Base-by-base conservation (phyloP, 2,329 filamentous ascomycete species). In the Claviceps fusiformis region DNA sequence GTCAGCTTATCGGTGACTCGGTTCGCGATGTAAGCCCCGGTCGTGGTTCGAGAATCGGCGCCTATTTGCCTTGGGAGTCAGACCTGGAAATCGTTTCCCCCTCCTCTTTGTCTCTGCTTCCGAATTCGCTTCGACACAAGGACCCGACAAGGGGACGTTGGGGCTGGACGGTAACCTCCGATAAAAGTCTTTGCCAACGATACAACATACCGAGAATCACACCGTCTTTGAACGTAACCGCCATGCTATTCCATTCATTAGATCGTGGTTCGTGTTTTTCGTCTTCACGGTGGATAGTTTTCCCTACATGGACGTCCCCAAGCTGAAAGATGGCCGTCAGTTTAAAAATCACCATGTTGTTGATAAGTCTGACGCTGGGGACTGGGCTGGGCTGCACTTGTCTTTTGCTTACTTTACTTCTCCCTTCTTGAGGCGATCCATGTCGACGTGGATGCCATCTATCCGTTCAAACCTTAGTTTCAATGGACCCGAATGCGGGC, bases 391-490 rank as follows among this genome's bases (percentile, higher is more conserved):
- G n/a, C n/a, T n/a, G n/a, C 5, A 8, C 24, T 13, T 15, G 35
- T 8, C 7, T 48, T 5, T 51, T n/a, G 29, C 89, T 75, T 77
- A 96, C 90, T 98, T 98, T 70, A 98, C 92, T 77, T 98, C 93
- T 59, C 93, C 93, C 74, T 90, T 93, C 85, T 98, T 98, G 72
- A 98, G 77, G 68, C 93, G 86, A 67, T 97, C 89, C 93, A 98
- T 98, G 70, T 98, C 93, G 64, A 98, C 80, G 72, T 98, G 93
- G 70, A 98, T 97, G 70, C 93, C 93, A 91, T 98, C 93, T 97
- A 66, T 50, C 55, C 53, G 53, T 45, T 24, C 15, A 17, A 33
- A 13, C 11, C n/a, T 50, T 49, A 56, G 51, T 31, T 37, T 52
- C 51, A 19, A 35, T 3, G 24, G 29, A 24, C n/a, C 46, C n/a